Base-by-base conservation (phyloP, 495 filamentous ascomycete genomes). In the Halenospora varia region DNA sequence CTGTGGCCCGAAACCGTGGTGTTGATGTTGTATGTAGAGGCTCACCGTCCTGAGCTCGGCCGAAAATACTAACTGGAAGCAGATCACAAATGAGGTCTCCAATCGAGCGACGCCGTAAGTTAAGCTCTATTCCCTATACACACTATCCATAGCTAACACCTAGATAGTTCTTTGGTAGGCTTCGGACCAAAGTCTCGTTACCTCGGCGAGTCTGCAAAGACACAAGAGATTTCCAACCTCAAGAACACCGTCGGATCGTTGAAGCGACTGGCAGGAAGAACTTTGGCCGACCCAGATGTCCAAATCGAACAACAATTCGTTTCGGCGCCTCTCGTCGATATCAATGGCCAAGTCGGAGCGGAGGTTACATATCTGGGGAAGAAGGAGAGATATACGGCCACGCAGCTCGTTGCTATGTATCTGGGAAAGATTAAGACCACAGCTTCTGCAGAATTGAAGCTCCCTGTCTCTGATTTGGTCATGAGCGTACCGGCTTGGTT, bases 11-110 rank as follows among this genome's bases (percentile, higher is more conserved):
- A 69, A 97, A 97, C 73, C 88, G 96, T 68, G 94, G 94, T 79
- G 96, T 98, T 71, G 94, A 99, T 81, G 96, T 99, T 73, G 93
- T 97, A 85, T 67, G 92, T 96, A n/a, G n/a, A n/a, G n/a, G 64
- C 45, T 45, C 13, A 25, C 51, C 51, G 11, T 60, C 55, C n/a
- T 42, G 17, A 4, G 11, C 48, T 35, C 29, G 46, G 54, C 13
- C 8, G 10, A 19, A 13, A 22, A 51, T 53, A 59, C 70, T 66
- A 55, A 56, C 49, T 17, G 57, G 53, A 17, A 53, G n/a, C 67
- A 96, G 90, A 97, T 98, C 70, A 88, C 92, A 75, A 98, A 98
- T 78, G 94, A 99, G 75, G 94, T 97, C 65, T 99, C 94, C 56
- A 97, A 99, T 80, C 88, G 94, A 75, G 88, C 90, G 52, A 99